A percentile compares a stretch with the other conserved stretches of the same genome.
phyloP scores from a whole-genome alignment of 495 filamentous ascomycete genomes.

The Cetradonia linearis region DNA sequence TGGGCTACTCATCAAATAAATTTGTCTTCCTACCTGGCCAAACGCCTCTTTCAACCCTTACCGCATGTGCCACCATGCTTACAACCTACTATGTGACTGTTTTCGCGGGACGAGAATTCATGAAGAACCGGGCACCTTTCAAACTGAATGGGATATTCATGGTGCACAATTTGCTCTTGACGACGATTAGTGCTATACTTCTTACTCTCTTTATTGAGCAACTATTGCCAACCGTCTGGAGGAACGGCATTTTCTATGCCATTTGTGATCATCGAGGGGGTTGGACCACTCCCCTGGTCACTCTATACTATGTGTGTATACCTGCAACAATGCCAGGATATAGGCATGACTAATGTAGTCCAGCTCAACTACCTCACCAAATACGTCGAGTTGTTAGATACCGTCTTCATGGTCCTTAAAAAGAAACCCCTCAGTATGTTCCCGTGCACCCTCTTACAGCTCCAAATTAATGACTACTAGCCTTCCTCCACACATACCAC shows the following conservation, averaged over 20 bases:
- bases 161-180: slow-evolving; percentile 59
- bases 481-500: slow-evolving; percentile 68
- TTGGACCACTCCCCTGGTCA: slow-evolving; percentile 55
- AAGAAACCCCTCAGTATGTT: slow-evolving; percentile 58
- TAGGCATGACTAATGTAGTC: background rate
- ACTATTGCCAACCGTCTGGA: slow-evolving; percentile 48
- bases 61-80: slow-evolving; percentile 46
- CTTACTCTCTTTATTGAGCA: slow-evolving; percentile 57
- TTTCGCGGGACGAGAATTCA: slow-evolving; percentile 56
- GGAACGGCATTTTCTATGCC: slow-evolving; percentile 51
- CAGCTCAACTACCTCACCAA: slow-evolving; percentile 68
- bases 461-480: slow-evolving; percentile 23
- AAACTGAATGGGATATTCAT: slow-evolving; percentile 58
- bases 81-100: slow-evolving; percentile 55
- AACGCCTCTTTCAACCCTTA: slow-evolving; percentile 52
- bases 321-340: background rate
- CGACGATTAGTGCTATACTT: slow-evolving; percentile 49
- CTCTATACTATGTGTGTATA: slow-evolving; percentile 55
- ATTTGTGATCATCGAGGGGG: slow-evolving; percentile 57
- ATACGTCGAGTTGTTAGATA: slow-evolving; percentile 60
- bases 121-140: slow-evolving; percentile 48
- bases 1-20: slow-evolving; percentile 53
- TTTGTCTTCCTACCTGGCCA: slow-evolving; percentile 49
- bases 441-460: background rate
- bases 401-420: slow-evolving; percentile 61